Percentiles rank a stretch among this genome's conserved stretches.
Evolutionary conservation across 345 rosid species (phyloP).

Genomic region (Passiflora organensis): DNA sequence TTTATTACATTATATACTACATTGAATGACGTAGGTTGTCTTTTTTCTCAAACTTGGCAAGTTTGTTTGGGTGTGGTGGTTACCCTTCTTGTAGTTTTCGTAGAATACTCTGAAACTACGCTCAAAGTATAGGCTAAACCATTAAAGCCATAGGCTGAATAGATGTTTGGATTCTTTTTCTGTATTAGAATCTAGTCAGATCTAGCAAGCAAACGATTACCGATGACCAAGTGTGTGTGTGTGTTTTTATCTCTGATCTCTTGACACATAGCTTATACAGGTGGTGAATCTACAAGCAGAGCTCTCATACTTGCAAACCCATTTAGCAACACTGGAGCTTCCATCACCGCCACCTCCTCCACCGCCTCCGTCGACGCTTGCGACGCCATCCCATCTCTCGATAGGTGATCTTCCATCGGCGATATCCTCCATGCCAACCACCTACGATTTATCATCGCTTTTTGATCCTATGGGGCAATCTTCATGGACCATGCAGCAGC

Average conservation of each 20-base stretch:
- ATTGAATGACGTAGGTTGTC: background rate
- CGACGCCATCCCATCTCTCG: slow-evolving; percentile 47
- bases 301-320: slow-evolving; percentile 24
- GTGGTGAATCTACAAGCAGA: slow-evolving; percentile 32
- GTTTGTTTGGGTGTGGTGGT: slow-evolving; percentile 7
- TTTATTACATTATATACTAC: background rate
- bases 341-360: slow-evolving; percentile 20
- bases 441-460: slow-evolving; percentile 62
- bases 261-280: slow-evolving; percentile 6
- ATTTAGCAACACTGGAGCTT: slow-evolving; percentile 20
- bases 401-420: slow-evolving; percentile 59
- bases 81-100: too few relatives aligned
- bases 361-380: slow-evolving; percentile 18
- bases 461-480: slow-evolving; percentile 66
- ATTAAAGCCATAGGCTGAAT: background rate
- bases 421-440: slow-evolving; percentile 44
- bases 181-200: background rate
- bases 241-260: background rate
- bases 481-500: slow-evolving; percentile 53
- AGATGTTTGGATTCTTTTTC: background rate
- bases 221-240: too few relatives aligned
- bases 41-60: background rate
- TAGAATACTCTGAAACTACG: too few relatives aligned
- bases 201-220: background rate
- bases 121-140: background rate